phyloP scores from a whole-genome alignment of 768 basidiomycete species.

The Suillus subalutaceus region DNA sequence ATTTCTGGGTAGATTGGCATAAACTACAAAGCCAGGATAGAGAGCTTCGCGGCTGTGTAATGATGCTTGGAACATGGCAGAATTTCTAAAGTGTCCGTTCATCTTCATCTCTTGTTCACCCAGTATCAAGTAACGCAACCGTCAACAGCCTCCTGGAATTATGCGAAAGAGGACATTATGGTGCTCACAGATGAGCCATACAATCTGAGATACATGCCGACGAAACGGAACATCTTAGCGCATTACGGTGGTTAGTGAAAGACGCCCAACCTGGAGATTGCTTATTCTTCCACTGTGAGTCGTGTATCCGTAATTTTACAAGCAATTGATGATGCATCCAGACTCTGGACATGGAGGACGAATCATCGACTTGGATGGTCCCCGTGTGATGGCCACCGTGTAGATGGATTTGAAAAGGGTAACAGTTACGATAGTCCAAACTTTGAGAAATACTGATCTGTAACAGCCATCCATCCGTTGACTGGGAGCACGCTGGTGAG shows the following conservation, averaged over 20 bases:
- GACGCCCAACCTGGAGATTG: slow-evolving; percentile 65
- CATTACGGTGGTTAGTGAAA: slow-evolving; percentile 61
- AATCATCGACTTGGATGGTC: slow-evolving; percentile 4
- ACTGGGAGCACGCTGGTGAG: slow-evolving; percentile 3
- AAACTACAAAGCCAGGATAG: slow-evolving; percentile 70
- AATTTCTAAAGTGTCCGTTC: slow-evolving; percentile 49
- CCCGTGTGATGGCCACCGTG: neutral
- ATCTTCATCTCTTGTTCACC: neutral
- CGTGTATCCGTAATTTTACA: neutral
- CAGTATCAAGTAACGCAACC: neutral
- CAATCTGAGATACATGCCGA: slow-evolving; percentile 42
- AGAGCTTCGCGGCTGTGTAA: slow-evolving; percentile 84
- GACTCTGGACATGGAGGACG: slow-evolving; percentile 9
- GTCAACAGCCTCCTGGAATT: slow-evolving; percentile 39
- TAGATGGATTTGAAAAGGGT: slow-evolving; percentile 5
- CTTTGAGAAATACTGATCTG: neutral
- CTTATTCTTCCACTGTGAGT: slow-evolving; percentile 64
- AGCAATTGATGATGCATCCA: neutral
- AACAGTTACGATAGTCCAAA: neutral
- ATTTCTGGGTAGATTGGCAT: slow-evolving; percentile 67
- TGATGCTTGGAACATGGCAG: slow-evolving; percentile 75
- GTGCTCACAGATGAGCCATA: slow-evolving; percentile 46
- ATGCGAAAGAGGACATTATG: slow-evolving; percentile 51
- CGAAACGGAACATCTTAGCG: slow-evolving; percentile 49
- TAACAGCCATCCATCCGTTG: slow-evolving; percentile 5